Percentiles rank a stretch among this genome's conserved stretches.
phyloP scores from a whole-genome alignment of 495 filamentous ascomycete species.

The Endocarpon pusillum region DNA sequence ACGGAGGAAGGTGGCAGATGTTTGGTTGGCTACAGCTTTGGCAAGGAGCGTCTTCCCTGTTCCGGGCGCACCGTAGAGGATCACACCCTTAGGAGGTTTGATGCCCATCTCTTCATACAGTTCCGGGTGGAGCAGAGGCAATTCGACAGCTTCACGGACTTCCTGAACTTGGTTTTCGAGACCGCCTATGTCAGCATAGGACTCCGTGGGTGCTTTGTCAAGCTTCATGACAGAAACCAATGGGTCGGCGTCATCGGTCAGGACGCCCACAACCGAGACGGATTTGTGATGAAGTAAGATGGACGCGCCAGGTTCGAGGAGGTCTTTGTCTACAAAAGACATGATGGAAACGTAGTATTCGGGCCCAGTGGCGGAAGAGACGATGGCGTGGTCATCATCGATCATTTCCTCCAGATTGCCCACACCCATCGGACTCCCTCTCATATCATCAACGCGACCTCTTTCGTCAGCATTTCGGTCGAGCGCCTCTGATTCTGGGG shows the following conservation, averaged over 20 bases:
- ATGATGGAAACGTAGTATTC: conserved; percentile 99
- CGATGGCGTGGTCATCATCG: conserved; percentile 98
- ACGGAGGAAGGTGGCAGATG: conserved; percentile 91
- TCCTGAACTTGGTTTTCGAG: conserved; percentile 93
- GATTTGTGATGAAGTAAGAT: conserved; percentile 95
- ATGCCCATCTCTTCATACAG: conserved; percentile 99
- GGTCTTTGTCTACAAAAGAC: conserved; percentile 99
- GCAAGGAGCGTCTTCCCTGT: conserved; percentile 95
- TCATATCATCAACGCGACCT: conserved; percentile 93
- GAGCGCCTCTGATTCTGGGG: conserved; percentile 26
- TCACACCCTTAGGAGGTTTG: conserved; percentile 98
- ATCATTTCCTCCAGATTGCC: conserved; percentile 98
- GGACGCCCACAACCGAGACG: conserved; percentile 91
- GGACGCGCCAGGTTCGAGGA: conserved; percentile 89
- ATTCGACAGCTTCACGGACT: conserved; percentile 89
- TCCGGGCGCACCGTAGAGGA: conserved; percentile 92
- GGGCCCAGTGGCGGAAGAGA: conserved; percentile 89
- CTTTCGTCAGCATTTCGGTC: conserved; percentile 86
- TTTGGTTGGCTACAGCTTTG: conserved; percentile 97
- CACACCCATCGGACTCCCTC: conserved; percentile 96
- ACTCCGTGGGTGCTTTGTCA: conserved; percentile 95
- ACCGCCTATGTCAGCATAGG: conserved; percentile 96
- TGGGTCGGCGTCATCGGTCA: conserved; percentile 93
- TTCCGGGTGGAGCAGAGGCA: conserved; percentile 90
- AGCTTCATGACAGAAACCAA: conserved; percentile 98